A percentile compares a stretch with the other conserved stretches of the same genome.
Evolutionary conservation across 129 eudicot genomes (phyloP).

Genomic region (Tanacetum coccineum): DNA sequence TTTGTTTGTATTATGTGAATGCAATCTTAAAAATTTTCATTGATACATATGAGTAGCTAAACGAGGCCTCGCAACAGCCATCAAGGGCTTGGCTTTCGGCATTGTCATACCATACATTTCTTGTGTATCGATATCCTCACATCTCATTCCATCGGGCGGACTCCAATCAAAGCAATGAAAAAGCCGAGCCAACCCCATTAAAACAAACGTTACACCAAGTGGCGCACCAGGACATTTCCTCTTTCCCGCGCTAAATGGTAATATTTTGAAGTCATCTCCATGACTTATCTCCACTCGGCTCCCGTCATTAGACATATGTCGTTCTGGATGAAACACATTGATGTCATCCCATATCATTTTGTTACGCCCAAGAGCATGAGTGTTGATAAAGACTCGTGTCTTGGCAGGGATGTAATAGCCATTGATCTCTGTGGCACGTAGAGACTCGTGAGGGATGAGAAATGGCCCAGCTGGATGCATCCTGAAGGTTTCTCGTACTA

Average conservation of each 20-base stretch:
- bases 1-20: neutral
- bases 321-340: conserved; percentile 75
- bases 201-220: conserved; percentile 79
- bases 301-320: conserved; percentile 57
- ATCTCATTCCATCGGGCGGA: conserved; percentile 60
- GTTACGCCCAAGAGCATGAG: conserved; percentile 82
- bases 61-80: conserved; percentile 72
- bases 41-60: conserved; percentile 55
- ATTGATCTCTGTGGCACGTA: conserved; percentile 66
- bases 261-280: conserved; percentile 82
- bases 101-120: conserved; percentile 96
- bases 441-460: conserved; percentile 89
- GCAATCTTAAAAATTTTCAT: neutral
- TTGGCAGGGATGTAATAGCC: conserved; percentile 78
- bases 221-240: conserved; percentile 98
- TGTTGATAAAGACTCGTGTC: conserved; percentile 98
- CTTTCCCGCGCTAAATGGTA: conserved; percentile 93
- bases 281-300: conserved; percentile 92
- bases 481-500: conserved; percentile 84
- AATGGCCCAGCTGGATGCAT: conserved; percentile 99
- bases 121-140: conserved; percentile 63
- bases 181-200: conserved; percentile 83
- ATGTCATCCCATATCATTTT: conserved; percentile 68
- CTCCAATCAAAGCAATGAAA: conserved; percentile 85
- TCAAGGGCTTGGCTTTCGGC: conserved; percentile 79